phyloP scores from a whole-genome alignment of 495 filamentous ascomycete genomes.

The Lepraria neglecta region DNA sequence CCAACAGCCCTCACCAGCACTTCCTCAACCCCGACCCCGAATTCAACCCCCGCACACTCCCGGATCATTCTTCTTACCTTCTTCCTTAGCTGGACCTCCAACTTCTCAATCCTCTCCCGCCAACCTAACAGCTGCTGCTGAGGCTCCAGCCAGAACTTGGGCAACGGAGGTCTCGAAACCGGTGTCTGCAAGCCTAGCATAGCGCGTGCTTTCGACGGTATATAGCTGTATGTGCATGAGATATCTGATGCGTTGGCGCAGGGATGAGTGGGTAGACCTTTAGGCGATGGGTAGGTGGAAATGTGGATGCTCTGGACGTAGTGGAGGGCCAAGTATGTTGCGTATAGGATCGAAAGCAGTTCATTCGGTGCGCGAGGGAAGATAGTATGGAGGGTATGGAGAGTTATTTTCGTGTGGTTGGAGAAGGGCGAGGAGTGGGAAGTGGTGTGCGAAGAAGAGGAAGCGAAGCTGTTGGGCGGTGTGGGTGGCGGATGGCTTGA shows the following conservation, averaged over 20 bases:
- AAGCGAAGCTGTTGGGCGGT: background rate
- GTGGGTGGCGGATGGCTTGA: slow-evolving; percentile 1
- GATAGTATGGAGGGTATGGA: slow-evolving; percentile 15
- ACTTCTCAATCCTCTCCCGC: slow-evolving; percentile 13
- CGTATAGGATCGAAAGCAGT: slow-evolving; percentile 22
- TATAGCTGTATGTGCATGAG: background rate
- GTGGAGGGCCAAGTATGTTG: slow-evolving; percentile 19
- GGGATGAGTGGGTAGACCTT: background rate
- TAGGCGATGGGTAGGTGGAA: background rate
- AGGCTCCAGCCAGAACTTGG: slow-evolving; percentile 6
- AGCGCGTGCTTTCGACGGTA: slow-evolving; percentile 16
- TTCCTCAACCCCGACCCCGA: background rate
- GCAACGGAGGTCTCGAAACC: slow-evolving; percentile 10
- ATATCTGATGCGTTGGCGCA: background rate
- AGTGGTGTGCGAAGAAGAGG: background rate
- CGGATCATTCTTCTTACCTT: slow-evolving; percentile 7
- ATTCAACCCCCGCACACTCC: slow-evolving; percentile 7
- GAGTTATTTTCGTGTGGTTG: background rate
- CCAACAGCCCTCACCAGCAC: slow-evolving; percentile 15
- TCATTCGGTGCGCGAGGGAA: slow-evolving; percentile 19
- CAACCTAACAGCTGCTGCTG: background rate
- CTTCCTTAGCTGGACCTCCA: slow-evolving; percentile 11
- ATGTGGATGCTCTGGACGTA: slow-evolving; percentile 13
- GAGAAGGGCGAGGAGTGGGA: background rate
- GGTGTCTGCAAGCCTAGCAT: slow-evolving; percentile 12